Base-by-base conservation (phyloP, 2,329 filamentous ascomycete species). In the Botrytis aclada region DNA sequence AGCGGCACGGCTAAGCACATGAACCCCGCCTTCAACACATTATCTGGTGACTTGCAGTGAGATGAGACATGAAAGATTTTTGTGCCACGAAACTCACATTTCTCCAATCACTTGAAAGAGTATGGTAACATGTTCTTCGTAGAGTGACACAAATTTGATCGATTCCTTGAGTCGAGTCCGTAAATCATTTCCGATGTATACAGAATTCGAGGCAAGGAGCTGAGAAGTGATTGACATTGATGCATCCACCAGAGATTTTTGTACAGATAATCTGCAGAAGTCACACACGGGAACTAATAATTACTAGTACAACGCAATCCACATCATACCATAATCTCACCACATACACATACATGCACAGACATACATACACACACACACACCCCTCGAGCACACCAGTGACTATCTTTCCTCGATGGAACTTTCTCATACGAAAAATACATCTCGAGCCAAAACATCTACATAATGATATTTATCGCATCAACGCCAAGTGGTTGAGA, bases 1-100 rank as follows among this genome's bases (percentile, higher is more conserved):
- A 25, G 70, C 20, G 60, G 70, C 70, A 71, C n/a, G 41, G 60
- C 37, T n/a, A 65, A 43, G n/a, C 69, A 62, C 66, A 71, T 54
- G 45, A 54, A 74, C 62, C 45, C 60, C 61, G 70, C 70, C 45
- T 61, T 43, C 32, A 29, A 51, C 43, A 66, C 32, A 37, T 6
- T 37, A 37, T 66, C 64, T 47, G 64, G 45, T 66, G 64, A 29
- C 64, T 39, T 54, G 64, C 34, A 66, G 64, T 12, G 14, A 54
- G 32, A 66, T 54, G 22, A 66, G 64, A 66, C 64, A 66, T 29
- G 45, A 39, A 25, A 25, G 16, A 34, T 25, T 39, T 54, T 29
- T 66, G n/a, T 37, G 45, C 14, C 37, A 54, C 45, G 22, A 51
- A 20, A 29, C 16, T 39, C 34, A 62, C n/a, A 32, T 29, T 25